Conservation (phyloP, 2,329 filamentous ascomycete species). For the Exophiala oligosperma region DNA sequence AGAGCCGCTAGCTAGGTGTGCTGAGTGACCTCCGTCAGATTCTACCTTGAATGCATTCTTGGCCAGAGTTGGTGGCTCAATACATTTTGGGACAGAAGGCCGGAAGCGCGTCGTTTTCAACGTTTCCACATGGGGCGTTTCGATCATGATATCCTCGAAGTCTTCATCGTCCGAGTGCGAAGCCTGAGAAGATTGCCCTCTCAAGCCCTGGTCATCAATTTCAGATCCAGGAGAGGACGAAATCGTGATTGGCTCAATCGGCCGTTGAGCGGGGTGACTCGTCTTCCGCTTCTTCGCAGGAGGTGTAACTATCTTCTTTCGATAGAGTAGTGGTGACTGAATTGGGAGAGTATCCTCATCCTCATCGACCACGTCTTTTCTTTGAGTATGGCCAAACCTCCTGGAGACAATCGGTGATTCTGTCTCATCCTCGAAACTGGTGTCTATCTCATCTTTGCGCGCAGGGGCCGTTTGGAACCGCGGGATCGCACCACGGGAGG, state of each 20-base stretch:
- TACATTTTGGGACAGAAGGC: background rate
- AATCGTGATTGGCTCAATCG: slow-evolving; percentile 10
- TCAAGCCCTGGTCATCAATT: background rate
- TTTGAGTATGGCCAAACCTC: background rate
- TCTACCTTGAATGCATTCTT: slow-evolving; percentile 11
- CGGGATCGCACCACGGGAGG: slow-evolving; percentile 14
- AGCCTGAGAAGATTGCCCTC: background rate
- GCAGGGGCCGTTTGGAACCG: slow-evolving; percentile 13
- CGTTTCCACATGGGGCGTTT: background rate
- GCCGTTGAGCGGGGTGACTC: background rate
- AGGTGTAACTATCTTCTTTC: slow-evolving; percentile 1
- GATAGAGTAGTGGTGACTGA: slow-evolving; percentile 10
- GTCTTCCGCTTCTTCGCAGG: slow-evolving; percentile 20
- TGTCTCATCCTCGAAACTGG: slow-evolving; percentile 19
- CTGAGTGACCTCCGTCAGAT: background rate
- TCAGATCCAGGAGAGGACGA: slow-evolving; percentile 22
- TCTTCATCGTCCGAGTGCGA: slow-evolving; percentile 9
- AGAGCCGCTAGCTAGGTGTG: background rate
- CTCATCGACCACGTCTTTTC: background rate
- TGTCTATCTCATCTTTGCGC: slow-evolving; percentile 24
- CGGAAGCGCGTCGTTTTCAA: slow-evolving; percentile 7
- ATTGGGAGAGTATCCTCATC: slow-evolving; percentile 2
- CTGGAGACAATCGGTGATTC: background rate
- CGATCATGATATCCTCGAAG: background rate
- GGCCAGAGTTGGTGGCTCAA: background rate